Conservation (phyloP, 495 filamentous ascomycete genomes). For the Aspergillus avenaceus region DNA sequence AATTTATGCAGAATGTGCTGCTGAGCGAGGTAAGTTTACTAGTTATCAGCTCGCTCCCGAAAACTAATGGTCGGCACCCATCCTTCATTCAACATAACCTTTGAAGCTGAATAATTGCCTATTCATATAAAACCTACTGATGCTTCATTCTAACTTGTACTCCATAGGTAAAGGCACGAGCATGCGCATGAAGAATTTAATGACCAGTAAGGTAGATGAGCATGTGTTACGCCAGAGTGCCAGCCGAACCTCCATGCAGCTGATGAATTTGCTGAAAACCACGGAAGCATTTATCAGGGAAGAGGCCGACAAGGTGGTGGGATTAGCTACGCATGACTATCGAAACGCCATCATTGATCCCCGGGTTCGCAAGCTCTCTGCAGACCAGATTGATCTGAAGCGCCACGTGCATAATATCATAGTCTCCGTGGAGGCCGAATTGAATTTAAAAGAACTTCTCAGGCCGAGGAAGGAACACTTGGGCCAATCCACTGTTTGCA, state of each 20-base stretch:
- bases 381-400: neutral
- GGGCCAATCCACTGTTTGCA: too few species aligned
- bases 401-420: neutral
- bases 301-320: neutral
- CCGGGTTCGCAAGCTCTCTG: neutral
- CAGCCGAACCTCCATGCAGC: neutral
- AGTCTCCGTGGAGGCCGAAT: neutral
- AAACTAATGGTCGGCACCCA: too few species aligned
- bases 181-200: neutral
- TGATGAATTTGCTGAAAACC: neutral
- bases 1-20: conserved; percentile 8
- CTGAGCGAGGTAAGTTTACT: conserved; percentile 4
- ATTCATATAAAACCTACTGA: too few species aligned
- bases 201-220: neutral
- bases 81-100: too few species aligned
- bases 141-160: neutral
- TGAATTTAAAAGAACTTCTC: too few species aligned
- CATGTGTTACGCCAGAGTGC: neutral
- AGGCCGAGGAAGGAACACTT: neutral
- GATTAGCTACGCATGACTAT: neutral
- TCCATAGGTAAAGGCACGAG: neutral
- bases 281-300: neutral
- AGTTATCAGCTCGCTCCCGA: too few species aligned
- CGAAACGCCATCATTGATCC: conserved; percentile 1
- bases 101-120: too few species aligned